These are phyloP conservation scores for Emergomyces africanus DNA, from an alignment of 2,329 filamentous ascomycete species.

Conservation along the genomic window DNA sequence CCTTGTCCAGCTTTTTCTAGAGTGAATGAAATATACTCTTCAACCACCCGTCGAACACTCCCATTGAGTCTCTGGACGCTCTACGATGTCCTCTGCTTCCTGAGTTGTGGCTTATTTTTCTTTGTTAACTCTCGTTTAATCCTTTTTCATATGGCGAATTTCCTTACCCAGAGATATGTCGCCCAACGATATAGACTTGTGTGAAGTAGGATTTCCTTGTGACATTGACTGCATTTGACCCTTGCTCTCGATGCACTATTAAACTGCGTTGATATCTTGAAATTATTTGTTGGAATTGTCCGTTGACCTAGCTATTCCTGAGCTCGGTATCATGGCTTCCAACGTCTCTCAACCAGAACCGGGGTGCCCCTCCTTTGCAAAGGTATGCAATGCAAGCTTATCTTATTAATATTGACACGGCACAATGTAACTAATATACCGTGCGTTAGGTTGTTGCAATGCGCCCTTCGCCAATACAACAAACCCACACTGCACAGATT, in stretches of 20 bases:
- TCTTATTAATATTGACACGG: background rate
- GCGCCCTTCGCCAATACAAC: constrained; percentile 21
- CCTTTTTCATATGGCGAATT: constrained; percentile 30
- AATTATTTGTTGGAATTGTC: constrained; percentile 3
- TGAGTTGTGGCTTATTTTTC: constrained; percentile 5
- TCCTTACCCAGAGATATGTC: constrained; percentile 31
- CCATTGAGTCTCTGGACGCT: background rate
- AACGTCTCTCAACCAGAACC: constrained; percentile 18
- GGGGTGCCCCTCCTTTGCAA: constrained; percentile 55
- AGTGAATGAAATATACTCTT: background rate
- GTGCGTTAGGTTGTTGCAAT: constrained; percentile 32
- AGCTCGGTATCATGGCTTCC: constrained; percentile 5
- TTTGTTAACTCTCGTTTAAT: constrained; percentile 13
- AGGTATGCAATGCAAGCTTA: constrained; percentile 39
- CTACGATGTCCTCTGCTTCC: background rate
- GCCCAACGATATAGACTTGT: constrained; percentile 31
- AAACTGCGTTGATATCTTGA: constrained; percentile 10
- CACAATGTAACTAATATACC: background rate
- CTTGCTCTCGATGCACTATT: constrained; percentile 12
- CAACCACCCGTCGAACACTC: background rate
- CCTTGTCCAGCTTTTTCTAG: background rate
- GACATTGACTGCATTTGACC: constrained; percentile 24
- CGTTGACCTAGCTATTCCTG: background rate
- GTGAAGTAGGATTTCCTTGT: constrained; percentile 30
- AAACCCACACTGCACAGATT: constrained; percentile 15